Conservation (phyloP, 164 flowering plant genomes). For the Annona squamosa region DNA sequence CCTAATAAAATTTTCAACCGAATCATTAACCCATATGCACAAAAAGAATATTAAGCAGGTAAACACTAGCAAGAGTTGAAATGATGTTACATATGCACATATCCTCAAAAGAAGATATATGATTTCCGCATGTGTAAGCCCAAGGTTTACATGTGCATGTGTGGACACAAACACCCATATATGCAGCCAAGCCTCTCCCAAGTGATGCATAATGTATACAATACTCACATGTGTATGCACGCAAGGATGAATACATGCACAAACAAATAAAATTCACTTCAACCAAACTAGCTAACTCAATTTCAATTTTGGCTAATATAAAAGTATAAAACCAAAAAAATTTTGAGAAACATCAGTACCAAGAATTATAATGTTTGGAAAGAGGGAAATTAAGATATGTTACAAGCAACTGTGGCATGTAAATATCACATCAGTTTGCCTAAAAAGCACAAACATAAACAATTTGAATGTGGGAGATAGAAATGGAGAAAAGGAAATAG, state of each 20-base stretch:
- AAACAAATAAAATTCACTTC: too few relatives aligned
- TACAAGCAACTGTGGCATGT: too few relatives aligned
- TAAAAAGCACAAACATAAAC: not conserved
- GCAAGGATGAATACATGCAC: not conserved
- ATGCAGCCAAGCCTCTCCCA: too few relatives aligned
- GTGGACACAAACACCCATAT: not conserved
- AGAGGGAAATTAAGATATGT: too few relatives aligned
- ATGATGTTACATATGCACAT: not conserved
- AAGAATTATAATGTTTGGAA: too few relatives aligned
- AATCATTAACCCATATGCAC: not conserved
- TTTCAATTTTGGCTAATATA: too few relatives aligned
- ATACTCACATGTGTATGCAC: not conserved
- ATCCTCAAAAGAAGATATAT: not conserved
- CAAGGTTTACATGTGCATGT: not conserved
- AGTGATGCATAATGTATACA: too few relatives aligned
- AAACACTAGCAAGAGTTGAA: not conserved
- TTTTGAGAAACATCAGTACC: too few relatives aligned
- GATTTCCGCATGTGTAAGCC: not conserved
- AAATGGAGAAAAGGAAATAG: not conserved
- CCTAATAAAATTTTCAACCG: conserved; percentile 24
- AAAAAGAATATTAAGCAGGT: not conserved
- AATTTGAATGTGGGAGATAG: not conserved
- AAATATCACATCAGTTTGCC: too few relatives aligned
- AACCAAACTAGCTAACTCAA: too few relatives aligned
- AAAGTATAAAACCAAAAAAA: too few relatives aligned